Evolutionary conservation across 305 asterid species (phyloP).

Genomic region (Solanum hybrid): DNA sequence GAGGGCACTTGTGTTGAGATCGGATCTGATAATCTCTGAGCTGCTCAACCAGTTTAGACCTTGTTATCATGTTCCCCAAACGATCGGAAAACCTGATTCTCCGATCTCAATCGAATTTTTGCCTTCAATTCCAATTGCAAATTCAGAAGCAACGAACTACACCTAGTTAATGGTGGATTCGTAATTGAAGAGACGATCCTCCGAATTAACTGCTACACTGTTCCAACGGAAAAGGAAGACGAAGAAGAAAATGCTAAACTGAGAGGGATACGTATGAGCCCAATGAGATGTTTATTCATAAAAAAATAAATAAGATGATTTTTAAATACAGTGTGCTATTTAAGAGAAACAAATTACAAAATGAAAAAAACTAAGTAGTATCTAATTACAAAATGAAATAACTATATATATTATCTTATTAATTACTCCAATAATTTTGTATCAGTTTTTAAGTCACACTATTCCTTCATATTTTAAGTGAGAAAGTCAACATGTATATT

Average conservation of each 20-base stretch:
- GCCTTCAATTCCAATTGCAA: not conserved
- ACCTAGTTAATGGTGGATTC: not conserved
- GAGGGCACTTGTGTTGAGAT: constrained; percentile 77
- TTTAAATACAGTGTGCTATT: not conserved
- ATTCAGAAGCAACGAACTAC: not conserved
- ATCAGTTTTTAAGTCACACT: not conserved
- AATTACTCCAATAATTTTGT: no score
- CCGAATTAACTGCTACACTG: not conserved
- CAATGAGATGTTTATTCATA: not conserved
- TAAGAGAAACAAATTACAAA: not conserved
- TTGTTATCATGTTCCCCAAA: constrained; percentile 54
- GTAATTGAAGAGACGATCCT: not conserved
- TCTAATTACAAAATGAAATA: not conserved
- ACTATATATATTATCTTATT: no score
- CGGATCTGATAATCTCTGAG: constrained; percentile 90
- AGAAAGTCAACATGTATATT: not conserved
- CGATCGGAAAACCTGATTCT: not conserved
- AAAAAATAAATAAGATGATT: not conserved
- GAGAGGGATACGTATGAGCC: not conserved
- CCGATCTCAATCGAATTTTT: not conserved
- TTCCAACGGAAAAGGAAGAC: not conserved
- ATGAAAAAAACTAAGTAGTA: not conserved
- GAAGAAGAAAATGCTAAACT: not conserved
- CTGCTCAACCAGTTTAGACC: constrained; percentile 85
- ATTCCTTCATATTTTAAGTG: not conserved